phyloP scores from a whole-genome alignment of 345 rosid species.

The Microcos paniculata region DNA sequence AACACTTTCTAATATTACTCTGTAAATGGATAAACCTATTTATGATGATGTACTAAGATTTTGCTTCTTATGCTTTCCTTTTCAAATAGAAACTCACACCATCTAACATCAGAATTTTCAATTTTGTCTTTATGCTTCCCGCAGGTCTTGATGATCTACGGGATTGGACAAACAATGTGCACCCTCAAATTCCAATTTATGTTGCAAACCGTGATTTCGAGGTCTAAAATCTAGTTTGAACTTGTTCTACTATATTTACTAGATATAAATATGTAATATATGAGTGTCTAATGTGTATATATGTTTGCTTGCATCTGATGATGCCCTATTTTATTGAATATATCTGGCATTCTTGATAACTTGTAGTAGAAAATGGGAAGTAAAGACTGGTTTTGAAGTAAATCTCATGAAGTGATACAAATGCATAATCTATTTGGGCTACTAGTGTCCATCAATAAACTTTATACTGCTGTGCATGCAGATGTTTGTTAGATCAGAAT shows the following conservation, averaged over 20 bases:
- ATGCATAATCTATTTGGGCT: neutral
- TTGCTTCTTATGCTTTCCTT: constrained; percentile 8
- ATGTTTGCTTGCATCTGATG: too few relatives aligned
- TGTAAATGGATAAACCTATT: constrained; percentile 13
- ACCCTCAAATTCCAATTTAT: constrained; percentile 74
- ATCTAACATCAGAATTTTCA: constrained; percentile 19
- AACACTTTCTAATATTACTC: constrained; percentile 36
- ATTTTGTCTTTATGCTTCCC: constrained; percentile 15
- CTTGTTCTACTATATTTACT: neutral
- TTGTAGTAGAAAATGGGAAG: too few relatives aligned
- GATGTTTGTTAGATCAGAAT: neutral
- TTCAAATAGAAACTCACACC: neutral
- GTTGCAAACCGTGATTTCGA: constrained; percentile 81
- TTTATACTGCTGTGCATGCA: neutral
- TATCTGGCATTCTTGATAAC: too few relatives aligned
- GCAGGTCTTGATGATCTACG: constrained; percentile 95
- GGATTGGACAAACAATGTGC: constrained; percentile 96
- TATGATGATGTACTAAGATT: constrained; percentile 17
- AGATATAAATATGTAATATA: neutral
- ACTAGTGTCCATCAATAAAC: neutral
- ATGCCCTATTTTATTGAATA: too few relatives aligned
- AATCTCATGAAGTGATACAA: neutral
- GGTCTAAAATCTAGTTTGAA: constrained; percentile 33
- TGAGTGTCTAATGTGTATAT: too few relatives aligned
- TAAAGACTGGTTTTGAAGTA: too few relatives aligned